Conservation (phyloP, 805 yeast genomes). For the Schwanniomyces vanrijiae region DNA sequence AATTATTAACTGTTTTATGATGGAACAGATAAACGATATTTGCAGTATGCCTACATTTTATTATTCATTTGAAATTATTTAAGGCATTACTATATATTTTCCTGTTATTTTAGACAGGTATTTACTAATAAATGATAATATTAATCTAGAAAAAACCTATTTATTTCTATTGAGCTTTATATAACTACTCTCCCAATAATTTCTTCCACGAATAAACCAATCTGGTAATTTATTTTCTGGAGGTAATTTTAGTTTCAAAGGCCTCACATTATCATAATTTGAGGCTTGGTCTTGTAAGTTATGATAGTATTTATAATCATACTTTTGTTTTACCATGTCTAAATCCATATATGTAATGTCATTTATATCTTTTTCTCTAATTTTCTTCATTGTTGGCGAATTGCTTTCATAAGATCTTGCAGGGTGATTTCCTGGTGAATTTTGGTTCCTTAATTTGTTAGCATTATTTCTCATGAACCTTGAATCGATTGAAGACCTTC, state of each 20-base stretch:
- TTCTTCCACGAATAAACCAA: conserved; percentile 71
- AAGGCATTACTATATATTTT: not conserved
- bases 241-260: conserved; percentile 54
- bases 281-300: conserved; percentile 31
- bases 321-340: conserved; percentile 18
- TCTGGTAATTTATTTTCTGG: conserved; percentile 62
- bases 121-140: not conserved
- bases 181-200: conserved; percentile 60
- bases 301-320: conserved; percentile 42
- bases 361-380: conserved; percentile 2
- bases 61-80: not conserved
- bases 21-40: not conserved
- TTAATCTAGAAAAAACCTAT: not conserved
- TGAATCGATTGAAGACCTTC: conserved; percentile 35
- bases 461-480: conserved; percentile 22
- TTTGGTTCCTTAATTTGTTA: conserved; percentile 15
- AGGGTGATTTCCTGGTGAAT: not conserved
- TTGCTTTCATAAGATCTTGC: conserved; percentile 4
- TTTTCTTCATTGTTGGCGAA: not conserved
- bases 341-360: conserved; percentile 7
- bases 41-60: not conserved
- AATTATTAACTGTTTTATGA: not conserved
- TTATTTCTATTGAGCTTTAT: conserved; percentile 9
- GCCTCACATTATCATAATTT: conserved; percentile 36
- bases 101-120: not conserved